These are phyloP conservation scores for Onygenales sp. DNA, from an alignment of 2,329 filamentous ascomycete genomes.

Conservation along the genomic window DNA sequence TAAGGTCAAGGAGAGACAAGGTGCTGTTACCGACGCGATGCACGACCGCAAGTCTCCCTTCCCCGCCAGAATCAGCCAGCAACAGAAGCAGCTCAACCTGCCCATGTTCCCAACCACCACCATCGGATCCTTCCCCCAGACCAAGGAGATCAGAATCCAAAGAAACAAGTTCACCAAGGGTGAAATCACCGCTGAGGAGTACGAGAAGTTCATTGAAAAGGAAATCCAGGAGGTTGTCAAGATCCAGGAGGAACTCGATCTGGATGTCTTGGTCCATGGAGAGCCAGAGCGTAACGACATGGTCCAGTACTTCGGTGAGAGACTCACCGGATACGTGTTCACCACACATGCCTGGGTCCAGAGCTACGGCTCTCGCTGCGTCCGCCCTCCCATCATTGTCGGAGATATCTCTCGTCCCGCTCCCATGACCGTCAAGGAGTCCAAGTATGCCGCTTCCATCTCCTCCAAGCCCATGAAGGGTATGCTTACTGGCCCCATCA, in stretches of 20 bases:
- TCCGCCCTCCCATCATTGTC: slow-evolving; percentile 95
- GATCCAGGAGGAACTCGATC: slow-evolving; percentile 95
- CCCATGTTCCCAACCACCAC: slow-evolving; percentile 98
- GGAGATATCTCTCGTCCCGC: slow-evolving; percentile 95
- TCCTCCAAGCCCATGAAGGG: slow-evolving; percentile 99
- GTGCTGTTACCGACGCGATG: slow-evolving; percentile 70
- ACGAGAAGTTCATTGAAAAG: slow-evolving; percentile 99
- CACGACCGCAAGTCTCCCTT: slow-evolving; percentile 93
- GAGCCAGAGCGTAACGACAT: slow-evolving; percentile 99
- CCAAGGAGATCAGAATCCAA: slow-evolving; percentile 93
- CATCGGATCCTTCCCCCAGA: slow-evolving; percentile 99
- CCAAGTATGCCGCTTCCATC: slow-evolving; percentile 92
- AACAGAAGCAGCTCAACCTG: slow-evolving; percentile 86
- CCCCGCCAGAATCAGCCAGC: slow-evolving; percentile 71
- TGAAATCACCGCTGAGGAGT: slow-evolving; percentile 83
- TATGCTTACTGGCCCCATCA: slow-evolving; percentile 98
- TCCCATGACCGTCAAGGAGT: slow-evolving; percentile 99
- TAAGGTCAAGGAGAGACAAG: slow-evolving; percentile 91
- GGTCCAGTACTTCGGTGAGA: slow-evolving; percentile 99
- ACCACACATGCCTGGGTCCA: slow-evolving; percentile 99
- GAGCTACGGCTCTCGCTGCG: slow-evolving; percentile 95
- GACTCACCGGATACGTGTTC: slow-evolving; percentile 93
- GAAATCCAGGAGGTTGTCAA: slow-evolving; percentile 93
- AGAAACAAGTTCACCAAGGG: slow-evolving; percentile 99
- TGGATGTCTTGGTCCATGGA: slow-evolving; percentile 96